Evolutionary conservation across 2,329 filamentous ascomycete genomes (phyloP), one percentile per base, ranked within the genome.

Genomic region (Fusarium sp.): DNA sequence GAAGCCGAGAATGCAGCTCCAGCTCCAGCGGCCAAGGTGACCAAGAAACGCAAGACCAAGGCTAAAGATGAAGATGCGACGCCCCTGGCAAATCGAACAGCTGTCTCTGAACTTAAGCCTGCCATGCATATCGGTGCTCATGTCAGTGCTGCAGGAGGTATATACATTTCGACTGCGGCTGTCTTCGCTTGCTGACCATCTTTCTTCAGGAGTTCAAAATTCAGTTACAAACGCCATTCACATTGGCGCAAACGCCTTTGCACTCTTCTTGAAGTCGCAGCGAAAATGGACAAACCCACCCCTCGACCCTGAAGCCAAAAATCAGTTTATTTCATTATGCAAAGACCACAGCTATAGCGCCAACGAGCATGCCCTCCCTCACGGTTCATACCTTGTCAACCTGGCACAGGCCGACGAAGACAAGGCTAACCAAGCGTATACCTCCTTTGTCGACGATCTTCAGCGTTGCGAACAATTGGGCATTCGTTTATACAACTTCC

Each of bases 381-480:
- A 99, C 78, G 96, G 96, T 34, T 97, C 93, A 2, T 99, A 99
- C 79, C 90, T 99, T 10, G 94, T 99, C 76, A 99, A 99, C 77
- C 88, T 99, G 8, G 96, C 96, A 1, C 93, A 97, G 76, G 86
- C 89, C 7, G 94, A 98, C 75, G 79, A 87, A 26, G 86, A 85
- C 41, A 97, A 97, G 78, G 93, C 94, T 3, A 86, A 89, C 53
- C 94, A 98, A 82, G 94, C 94, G 2, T 98, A 97, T 77, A 86
- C 84, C 41, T 88, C 89, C 60, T 99, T 99, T 79, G 77, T 97
- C 18, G 94, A 99, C 74, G 96, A 99, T 78, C 84, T 99, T 2
- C 83, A 88, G 52, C 89, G 96, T 12, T 98, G 96, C 79, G 92
- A 97, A 76, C 85, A 86, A 46, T 88, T 99, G 1, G 93, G 94